phyloP scores from a whole-genome alignment of 768 basidiomycete genomes.

The Mycena vulgaris region DNA sequence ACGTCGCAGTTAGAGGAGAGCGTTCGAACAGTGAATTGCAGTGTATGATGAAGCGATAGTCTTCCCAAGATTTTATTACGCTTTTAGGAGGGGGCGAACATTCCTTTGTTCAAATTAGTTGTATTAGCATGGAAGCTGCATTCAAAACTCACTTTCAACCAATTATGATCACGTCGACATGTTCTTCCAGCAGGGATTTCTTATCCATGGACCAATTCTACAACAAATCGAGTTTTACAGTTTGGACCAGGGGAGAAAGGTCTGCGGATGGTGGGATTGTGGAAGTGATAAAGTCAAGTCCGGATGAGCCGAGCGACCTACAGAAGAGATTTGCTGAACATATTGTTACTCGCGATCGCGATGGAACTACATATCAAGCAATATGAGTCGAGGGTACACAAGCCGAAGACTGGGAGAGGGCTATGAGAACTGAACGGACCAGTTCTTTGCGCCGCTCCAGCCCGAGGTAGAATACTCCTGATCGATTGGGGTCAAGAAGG shows the following conservation, averaged over 20 bases:
- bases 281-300: no score
- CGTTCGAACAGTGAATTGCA: no score
- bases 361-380: no score
- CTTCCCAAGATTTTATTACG: background rate
- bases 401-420: background rate
- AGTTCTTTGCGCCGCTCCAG: background rate
- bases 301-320: no score
- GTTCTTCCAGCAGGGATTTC: no score
- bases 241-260: background rate
- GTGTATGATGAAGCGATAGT: background rate
- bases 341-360: no score
- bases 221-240: background rate
- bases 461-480: background rate
- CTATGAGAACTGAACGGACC: background rate
- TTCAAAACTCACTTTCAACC: background rate
- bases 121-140: background rate
- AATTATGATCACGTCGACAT: no score
- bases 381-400: no score
- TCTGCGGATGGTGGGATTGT: background rate
- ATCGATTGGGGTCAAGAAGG: background rate
- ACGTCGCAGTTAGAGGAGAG: no score
- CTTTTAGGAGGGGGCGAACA: background rate
- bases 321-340: no score
- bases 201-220: background rate
- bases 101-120: no score